These are phyloP conservation scores for Leccinum incarnatum DNA, from an alignment of 768 basidiomycete genomes.

Conservation along the genomic window DNA sequence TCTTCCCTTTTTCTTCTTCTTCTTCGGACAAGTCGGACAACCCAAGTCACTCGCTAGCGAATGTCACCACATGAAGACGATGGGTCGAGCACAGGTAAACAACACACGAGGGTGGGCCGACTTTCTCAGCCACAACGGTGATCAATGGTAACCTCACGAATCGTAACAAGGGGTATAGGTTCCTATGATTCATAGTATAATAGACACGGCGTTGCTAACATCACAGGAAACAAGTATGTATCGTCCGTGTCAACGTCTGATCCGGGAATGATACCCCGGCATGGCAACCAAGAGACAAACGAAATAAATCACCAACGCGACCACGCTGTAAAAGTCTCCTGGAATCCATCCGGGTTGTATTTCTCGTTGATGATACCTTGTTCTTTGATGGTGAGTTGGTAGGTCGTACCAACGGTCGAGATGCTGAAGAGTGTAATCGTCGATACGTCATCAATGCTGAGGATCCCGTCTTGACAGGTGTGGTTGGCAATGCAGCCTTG, in stretches of 20 bases:
- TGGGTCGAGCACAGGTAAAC: neutral
- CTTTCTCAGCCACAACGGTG: neutral
- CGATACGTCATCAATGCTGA: conserved; percentile 42
- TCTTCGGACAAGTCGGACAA: conserved; percentile 14
- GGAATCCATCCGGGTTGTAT: conserved; percentile 44
- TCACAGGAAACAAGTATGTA: neutral
- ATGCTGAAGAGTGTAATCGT: conserved; percentile 42
- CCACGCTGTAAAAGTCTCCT: conserved; percentile 40
- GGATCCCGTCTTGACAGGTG: conserved; percentile 43
- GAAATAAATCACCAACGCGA: conserved; percentile 19
- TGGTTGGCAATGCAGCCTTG: conserved; percentile 36
- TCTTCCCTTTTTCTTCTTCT: conserved; percentile 7
- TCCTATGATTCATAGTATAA: neutral
- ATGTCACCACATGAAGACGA: conserved; percentile 1
- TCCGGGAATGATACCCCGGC: neutral
- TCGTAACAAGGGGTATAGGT: neutral
- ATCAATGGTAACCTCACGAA: neutral
- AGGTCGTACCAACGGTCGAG: conserved; percentile 46
- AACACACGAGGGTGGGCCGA: neutral
- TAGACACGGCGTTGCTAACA: neutral
- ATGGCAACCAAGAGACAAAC: neutral
- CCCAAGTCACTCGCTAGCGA: conserved; percentile 7
- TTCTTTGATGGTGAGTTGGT: conserved; percentile 39
- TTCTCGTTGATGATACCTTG: conserved; percentile 35
- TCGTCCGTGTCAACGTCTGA: neutral